Evolutionary conservation across 2,329 filamentous ascomycete genomes (phyloP).

Genomic region (Cercospora sesami): DNA sequence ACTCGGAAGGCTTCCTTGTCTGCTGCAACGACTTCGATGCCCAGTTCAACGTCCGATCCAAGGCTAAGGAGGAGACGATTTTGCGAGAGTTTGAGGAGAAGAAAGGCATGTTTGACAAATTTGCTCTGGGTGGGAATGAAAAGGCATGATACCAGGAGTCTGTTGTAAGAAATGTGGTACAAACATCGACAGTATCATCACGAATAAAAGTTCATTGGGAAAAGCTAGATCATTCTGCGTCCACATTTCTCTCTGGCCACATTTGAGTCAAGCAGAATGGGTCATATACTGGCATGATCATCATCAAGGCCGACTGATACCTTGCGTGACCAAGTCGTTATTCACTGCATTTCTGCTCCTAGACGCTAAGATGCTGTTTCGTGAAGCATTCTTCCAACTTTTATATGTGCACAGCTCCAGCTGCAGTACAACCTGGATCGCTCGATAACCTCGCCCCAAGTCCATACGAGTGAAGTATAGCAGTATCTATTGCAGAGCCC

Average conservation of each 20-base stretch:
- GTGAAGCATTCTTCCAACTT: background rate
- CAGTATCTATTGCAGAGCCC: constrained; percentile 60
- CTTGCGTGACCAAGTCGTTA: background rate
- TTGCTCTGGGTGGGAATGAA: background rate
- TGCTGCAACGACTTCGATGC: background rate
- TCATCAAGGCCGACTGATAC: background rate
- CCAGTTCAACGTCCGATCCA: background rate
- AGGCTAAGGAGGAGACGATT: background rate
- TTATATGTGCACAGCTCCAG: background rate
- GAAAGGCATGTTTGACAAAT: background rate
- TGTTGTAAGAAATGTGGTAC: background rate
- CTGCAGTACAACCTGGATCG: no score
- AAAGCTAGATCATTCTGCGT: background rate
- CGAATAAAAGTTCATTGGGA: background rate
- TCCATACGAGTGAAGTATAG: background rate
- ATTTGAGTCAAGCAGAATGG: background rate
- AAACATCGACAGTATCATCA: background rate
- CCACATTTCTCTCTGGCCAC: background rate
- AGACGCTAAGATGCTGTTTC: background rate
- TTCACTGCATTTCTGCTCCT: background rate
- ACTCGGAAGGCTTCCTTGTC: background rate
- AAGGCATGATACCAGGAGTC: background rate
- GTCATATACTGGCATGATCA: background rate
- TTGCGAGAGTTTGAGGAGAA: background rate
- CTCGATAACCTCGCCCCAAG: background rate